Evolutionary conservation across 371 early-diverging fungal genomes (phyloP), one percentile per base, ranked within the genome.

Genomic region (Rhizomucor pusillus): DNA sequence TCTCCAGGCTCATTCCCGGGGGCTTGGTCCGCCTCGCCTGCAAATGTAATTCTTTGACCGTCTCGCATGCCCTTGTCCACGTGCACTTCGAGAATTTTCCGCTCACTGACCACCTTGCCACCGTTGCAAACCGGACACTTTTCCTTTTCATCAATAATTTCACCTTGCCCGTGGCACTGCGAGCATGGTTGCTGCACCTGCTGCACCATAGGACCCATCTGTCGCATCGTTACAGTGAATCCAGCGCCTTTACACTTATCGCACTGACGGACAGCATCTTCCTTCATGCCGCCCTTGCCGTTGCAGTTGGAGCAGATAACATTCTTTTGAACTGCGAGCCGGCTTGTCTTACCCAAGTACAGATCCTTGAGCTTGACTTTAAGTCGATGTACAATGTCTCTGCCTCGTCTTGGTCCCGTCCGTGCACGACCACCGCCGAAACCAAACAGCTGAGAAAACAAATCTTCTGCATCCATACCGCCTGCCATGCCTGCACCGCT

Each of bases 181-280:
- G 80, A 78, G 81, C 99, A 98, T 39, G 90, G 84, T 68, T 92
- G 90, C 71, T 97, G 97, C 73, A 96, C 87, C 79, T 95, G 97
- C 80, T 98, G 99, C 52, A 97, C 85, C 92, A 97, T 95, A 45
- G 95, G 95, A 24, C 98, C 98, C 79, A 97, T 89, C 73, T 96
- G 98, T 48, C 97, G 81, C 62, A 93, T 80, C 56, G 85, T 84
- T 16, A 94, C 73, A 62, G 87, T 87, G 60, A 90, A 68, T 74
- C 97, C 97, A 56, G 85, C 80, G 43, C 97, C 97, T 29, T 83
- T 65, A 79, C 97, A 96, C 37, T 72, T 77, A 33, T 50, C 25
- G 73, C 97, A 96, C 14, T 82, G 73, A 57, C 68, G 79, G 56
- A 79, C 87, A 40, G 80, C 84, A 16, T 80, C 87, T 55, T 81